Percentiles rank a stretch among this genome's conserved stretches.
Evolutionary conservation across 2,329 filamentous ascomycete genomes (phyloP).

Genomic region (Sporothrix curviconia): DNA sequence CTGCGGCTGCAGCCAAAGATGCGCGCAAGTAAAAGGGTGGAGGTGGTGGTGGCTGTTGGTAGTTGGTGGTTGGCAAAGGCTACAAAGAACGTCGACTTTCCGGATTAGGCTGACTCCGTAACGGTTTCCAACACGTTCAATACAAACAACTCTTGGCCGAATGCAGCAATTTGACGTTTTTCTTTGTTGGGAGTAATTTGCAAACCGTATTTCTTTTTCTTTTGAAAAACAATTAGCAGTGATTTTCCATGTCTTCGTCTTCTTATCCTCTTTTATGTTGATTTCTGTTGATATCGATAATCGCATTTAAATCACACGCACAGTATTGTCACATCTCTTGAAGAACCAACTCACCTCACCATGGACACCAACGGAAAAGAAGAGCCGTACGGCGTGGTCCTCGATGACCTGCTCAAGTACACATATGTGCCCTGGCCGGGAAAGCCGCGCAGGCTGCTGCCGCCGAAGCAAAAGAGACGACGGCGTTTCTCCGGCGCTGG

Average conservation of each 20-base stretch:
- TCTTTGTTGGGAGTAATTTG: background rate
- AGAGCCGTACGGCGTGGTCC: conserved; percentile 8
- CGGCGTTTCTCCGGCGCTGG: too few relatives aligned
- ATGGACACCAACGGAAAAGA: background rate
- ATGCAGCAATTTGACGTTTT: background rate
- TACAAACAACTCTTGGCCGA: background rate
- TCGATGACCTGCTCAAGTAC: conserved; percentile 12
- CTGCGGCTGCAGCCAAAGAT: background rate
- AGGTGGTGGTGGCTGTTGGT: background rate
- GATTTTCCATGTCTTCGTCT: too few relatives aligned
- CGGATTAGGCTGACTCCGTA: background rate
- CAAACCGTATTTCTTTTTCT: background rate
- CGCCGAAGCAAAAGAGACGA: background rate
- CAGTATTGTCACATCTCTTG: background rate
- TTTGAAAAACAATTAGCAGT: background rate
- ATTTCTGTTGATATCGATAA: too few relatives aligned
- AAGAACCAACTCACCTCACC: background rate
- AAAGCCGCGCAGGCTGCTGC: background rate
- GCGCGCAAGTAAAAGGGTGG: background rate
- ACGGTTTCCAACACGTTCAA: background rate
- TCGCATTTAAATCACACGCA: too few relatives aligned
- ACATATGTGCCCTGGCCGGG: background rate
- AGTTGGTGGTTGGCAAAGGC: background rate
- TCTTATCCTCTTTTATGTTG: too few relatives aligned
- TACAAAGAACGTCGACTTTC: background rate